A percentile compares a stretch with the other conserved stretches of the same genome.
Conservation (phyloP, 2,329 filamentous ascomycete species). For the Macrophomina pseudophaseolina region DNA sequence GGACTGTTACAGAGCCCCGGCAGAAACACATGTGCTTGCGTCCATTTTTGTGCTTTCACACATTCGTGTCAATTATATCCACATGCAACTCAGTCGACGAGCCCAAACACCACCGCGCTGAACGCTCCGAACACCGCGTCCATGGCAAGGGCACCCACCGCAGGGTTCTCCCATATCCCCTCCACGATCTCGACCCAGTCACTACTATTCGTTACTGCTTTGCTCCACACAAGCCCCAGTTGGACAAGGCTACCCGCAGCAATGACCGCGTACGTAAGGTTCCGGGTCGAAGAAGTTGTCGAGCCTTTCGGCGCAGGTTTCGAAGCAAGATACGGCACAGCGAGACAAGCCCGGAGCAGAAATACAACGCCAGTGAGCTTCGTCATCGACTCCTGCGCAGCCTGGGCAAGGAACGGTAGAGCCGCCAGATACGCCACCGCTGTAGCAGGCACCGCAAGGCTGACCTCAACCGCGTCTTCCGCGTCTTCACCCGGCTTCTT, state of each 20-base stretch:
- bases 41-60: too few relatives aligned
- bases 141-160: neutral
- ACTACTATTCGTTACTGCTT: neutral
- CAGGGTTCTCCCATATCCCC: neutral
- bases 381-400: neutral
- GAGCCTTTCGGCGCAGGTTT: neutral
- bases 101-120: neutral
- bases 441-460: neutral
- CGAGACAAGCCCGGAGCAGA: neutral
- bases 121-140: neutral
- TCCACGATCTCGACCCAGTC: neutral
- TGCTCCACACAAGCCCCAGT: neutral
- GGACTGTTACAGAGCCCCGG: too few relatives aligned
- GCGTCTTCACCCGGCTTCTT: neutral
- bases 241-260: neutral
- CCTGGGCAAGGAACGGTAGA: neutral
- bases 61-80: too few relatives aligned
- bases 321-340: neutral
- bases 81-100: neutral
- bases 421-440: neutral
- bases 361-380: neutral
- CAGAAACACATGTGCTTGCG: too few relatives aligned
- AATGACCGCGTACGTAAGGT: neutral
- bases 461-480: neutral
- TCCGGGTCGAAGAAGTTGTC: too few relatives aligned